Evolutionary conservation across 495 filamentous ascomycete genomes (phyloP), one percentile per base, ranked within the genome.

Genomic region (Hyphodiscus hymeniophilus): DNA sequence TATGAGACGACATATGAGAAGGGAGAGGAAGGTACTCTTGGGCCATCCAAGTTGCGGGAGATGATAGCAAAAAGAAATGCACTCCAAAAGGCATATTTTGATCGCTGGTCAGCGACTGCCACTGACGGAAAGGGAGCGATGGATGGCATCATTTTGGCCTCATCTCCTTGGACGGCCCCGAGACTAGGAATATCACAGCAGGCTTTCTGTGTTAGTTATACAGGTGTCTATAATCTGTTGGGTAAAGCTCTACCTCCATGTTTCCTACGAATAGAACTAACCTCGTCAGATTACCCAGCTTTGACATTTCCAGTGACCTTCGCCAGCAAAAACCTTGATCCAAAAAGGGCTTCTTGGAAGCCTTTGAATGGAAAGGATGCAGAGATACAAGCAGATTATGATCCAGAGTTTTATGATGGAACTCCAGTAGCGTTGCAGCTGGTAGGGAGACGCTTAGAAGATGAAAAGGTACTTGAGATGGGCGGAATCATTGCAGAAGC

Each of bases 81-180:
- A 1, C 62, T 62, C 4, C 75, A 80, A 46, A 79, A 79, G 48
- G 61, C 46, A 13, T 82, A 79, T 49, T 65, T 80, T 1, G 73
- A 76, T 52, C 66, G 68, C 46, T 83, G 79, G 79, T 73, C 65
- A 34, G 58, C 65, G 0, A 54, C 51, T 8, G 58, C 52, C 0
- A 41, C 43, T 4, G 56, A 58, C 17, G 58, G 58, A 3, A 61
- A 61, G 15, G 51, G 46, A 1, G 40, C 38, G 0, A 61, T 69
- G 17, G 69, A 73, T 47, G 57, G 42, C 1, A 48, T 60, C 20
- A 56, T 60, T 20, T 13, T 47, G 1, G 22, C 57, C 16, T 23
- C 47, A 17, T 45, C 34, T 1, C 30, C 35, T 3, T 60, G 57
- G 57, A 51, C 57, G 0, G 53, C 53, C 0, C 57, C 57, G 0